Conservation (phyloP, 1,284 basidiomycete species). For the Sutorius eximius region DNA sequence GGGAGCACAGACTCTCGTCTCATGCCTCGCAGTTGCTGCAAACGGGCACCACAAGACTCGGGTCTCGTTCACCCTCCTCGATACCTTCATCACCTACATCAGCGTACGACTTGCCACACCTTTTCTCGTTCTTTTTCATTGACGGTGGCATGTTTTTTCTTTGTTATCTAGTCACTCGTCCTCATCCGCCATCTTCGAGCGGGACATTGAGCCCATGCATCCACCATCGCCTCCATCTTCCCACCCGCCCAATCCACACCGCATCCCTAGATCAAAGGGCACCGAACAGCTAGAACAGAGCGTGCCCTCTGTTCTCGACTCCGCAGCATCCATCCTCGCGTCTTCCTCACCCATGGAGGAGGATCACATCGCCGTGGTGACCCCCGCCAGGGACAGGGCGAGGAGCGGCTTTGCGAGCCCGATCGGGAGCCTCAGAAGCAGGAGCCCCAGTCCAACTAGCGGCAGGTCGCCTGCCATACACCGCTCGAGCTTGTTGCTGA, state of each 20-base stretch:
- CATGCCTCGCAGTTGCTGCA: conserved; percentile 47
- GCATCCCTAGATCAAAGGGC: conserved; percentile 65
- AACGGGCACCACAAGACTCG: conserved; percentile 40
- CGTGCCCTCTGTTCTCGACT: conserved; percentile 75
- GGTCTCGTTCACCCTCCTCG: conserved; percentile 62
- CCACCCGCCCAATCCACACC: conserved; percentile 60
- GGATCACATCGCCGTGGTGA: conserved; percentile 57
- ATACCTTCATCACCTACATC: conserved; percentile 78
- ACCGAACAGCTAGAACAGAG: conserved; percentile 70
- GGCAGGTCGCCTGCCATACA: conserved; percentile 32
- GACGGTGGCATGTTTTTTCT: conserved; percentile 2
- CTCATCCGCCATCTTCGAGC: conserved; percentile 79
- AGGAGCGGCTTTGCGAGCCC: conserved; percentile 65
- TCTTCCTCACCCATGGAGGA: conserved; percentile 41
- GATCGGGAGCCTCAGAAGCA: conserved; percentile 64
- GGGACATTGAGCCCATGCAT: conserved; percentile 70
- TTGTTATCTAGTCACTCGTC: conserved; percentile 58
- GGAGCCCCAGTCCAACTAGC: conserved; percentile 50
- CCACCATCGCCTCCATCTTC: conserved; percentile 48
- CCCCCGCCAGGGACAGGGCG: conserved; percentile 45
- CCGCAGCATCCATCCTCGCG: conserved; percentile 65
- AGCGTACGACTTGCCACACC: conserved; percentile 45
- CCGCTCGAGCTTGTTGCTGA: conserved; percentile 45
- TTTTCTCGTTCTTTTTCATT: conserved; percentile 12
- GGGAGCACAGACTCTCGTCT: conserved; percentile 43